Base-by-base conservation (phyloP, 1,139 yeast species). In the Diutina scorzettiae region DNA sequence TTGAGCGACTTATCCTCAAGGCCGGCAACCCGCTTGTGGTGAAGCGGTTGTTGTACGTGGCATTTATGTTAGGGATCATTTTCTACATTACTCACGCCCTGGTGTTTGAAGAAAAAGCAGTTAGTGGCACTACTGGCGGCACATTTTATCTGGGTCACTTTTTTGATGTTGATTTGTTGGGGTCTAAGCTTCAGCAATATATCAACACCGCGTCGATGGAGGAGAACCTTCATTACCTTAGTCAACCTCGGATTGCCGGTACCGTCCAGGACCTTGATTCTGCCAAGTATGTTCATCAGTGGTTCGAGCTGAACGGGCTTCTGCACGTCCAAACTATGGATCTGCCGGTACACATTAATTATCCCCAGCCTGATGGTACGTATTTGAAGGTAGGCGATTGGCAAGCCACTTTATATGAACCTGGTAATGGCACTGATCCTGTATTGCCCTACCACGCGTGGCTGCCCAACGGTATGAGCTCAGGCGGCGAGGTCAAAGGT, bases 11-110 rank as follows among this genome's bases (percentile, higher is more conserved):
- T 33, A 62, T 89, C 21, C 68, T 79, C 33, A 73, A 74, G 49
- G 51, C 84, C 25, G 96, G 96, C 8, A 87, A 89, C 55, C 96
- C 96, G 1, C 62, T 89, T 44, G 83, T 91, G 43, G 77, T 87
- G 31, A 82, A 82, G 50, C 66, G 97, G 39, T 65, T 87, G 29
- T 57, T 84, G 5, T 86, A 85, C 52, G 82, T 89, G 17, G 54
- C 78, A 3, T 57, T 80, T 42, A 73, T 86, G 48, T 74, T 86
- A 29, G 47, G 65, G 0, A 53, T 81, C 5, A 64, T 84, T 3
- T 78, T 76, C 53, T 55, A 73, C 21, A 69, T 84, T 6, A 69
- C 86, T 16, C 62, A 73, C 40, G 71, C 79, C 42, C 78, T 76
- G 6, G 60, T 62, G 20, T 23, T 34, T 8, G n/a, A 34, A 9